These are phyloP conservation scores for Sporothrix variecibatus DNA, from an alignment of 2,329 filamentous ascomycete species.

Conservation along the genomic window DNA sequence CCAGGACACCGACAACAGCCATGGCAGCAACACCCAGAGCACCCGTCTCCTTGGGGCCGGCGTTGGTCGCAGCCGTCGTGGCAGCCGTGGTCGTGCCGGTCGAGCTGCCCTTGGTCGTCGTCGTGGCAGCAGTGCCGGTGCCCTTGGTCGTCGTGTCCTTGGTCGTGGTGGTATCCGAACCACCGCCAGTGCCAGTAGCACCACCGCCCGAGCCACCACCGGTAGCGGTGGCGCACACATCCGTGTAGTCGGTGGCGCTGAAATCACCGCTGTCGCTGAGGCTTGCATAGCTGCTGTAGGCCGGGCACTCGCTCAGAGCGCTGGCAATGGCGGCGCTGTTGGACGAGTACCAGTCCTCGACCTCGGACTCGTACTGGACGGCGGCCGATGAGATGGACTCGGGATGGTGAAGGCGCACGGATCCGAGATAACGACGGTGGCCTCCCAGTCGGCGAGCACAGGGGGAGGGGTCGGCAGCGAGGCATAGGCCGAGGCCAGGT, in stretches of 20 bases:
- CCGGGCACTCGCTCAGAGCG: conserved; percentile 35
- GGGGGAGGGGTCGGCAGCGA: conserved; percentile 34
- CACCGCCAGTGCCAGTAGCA: neutral
- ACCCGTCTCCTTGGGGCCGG: conserved; percentile 18
- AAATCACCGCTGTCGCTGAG: neutral
- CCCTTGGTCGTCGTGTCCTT: neutral
- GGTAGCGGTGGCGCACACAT: neutral
- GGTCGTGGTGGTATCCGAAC: neutral
- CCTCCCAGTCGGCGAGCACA: conserved; percentile 31
- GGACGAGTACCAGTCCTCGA: conserved; percentile 34
- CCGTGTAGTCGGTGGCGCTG: neutral
- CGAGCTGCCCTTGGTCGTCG: conserved; percentile 12
- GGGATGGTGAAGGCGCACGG: conserved; percentile 35
- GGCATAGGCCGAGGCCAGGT: conserved; percentile 31
- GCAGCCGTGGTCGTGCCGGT: conserved; percentile 8
- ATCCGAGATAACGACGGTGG: conserved; percentile 32
- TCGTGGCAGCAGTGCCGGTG: neutral
- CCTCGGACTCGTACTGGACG: conserved; percentile 31
- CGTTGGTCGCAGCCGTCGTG: conserved; percentile 18
- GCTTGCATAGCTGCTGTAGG: conserved; percentile 27
- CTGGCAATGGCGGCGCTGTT: conserved; percentile 32
- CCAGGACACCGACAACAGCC: conserved; percentile 19
- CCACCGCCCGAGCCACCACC: neutral
- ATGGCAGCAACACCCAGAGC: conserved; percentile 16
- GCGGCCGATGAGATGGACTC: conserved; percentile 31